Base-by-base conservation (phyloP, 805 yeast species). In the Candida xyloterini region DNA sequence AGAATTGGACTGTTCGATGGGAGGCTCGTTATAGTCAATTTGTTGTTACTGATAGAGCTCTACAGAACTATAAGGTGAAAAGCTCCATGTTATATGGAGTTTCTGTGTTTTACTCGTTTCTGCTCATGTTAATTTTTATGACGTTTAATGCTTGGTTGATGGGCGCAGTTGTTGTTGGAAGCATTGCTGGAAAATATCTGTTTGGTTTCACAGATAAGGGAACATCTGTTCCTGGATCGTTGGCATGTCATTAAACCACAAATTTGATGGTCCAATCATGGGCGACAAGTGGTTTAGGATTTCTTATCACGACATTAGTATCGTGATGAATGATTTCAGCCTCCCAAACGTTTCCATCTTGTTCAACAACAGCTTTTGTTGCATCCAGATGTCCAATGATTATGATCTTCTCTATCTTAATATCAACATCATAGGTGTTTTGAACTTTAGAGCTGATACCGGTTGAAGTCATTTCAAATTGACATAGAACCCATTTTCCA, bases 331-430 rank as follows among this genome's bases (percentile, higher is more conserved):
- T 23, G n/a, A 66, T 51, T 1, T 48, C 46, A 0, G 70, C 68
- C 1, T 43, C 44, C 74, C 75, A 67, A 3, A 48, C 33, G n/a
- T 63, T 31, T 1, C 59, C 71, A 21, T 52, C 62, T 51, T 74
- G 78, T 6, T 45, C 37, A 6, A 76, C 66, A 2, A 32, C 42
- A 5, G 60, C 68, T 2, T 5, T 30, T 29, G 11, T 48, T 53
- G 13, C 48, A 1, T 20, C 24, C 15, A 29, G 23, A 5, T 40
- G 25, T 4, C 77, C 77, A 23, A 79, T 59, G 26, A 86, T 50
- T 1, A 76, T 56, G 11, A 85, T 70, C 46, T 68, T 75, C 47
- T 81, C 88, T 35, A 85, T 62, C 5, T 50, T 59, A n/a, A 73
- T 66, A 23, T 40, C 42, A 6, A 57, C 58, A 23, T 57, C 62